Percentiles rank a stretch among this genome's conserved stretches.
Evolutionary conservation across 768 basidiomycete genomes (phyloP).

Genomic region (Guyanaporus albipodus): DNA sequence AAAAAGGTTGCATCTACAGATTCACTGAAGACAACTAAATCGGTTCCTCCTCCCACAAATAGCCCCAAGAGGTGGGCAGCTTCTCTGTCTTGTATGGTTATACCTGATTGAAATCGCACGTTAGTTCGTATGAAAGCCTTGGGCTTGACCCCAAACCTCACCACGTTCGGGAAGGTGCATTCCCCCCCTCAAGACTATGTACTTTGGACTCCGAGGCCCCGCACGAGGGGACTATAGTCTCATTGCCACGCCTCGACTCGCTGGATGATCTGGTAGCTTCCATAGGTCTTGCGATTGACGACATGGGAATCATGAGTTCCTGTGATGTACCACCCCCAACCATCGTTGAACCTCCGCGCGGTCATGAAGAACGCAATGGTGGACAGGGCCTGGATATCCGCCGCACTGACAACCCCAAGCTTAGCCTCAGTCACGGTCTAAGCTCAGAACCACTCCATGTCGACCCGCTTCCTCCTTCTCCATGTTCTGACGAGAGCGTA

Average conservation of each 20-base stretch:
- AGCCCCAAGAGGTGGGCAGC: conserved; percentile 20
- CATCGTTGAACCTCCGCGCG: conserved; percentile 38
- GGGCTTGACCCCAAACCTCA: conserved; percentile 13
- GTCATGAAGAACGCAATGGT: conserved; percentile 26
- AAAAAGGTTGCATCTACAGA: conserved; percentile 25
- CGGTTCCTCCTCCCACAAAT: conserved; percentile 1
- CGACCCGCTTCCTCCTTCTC: conserved; percentile 13
- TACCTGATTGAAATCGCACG: background rate
- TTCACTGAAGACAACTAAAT: conserved; percentile 19
- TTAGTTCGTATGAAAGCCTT: conserved; percentile 26
- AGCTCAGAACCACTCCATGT: conserved; percentile 14
- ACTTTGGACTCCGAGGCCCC: conserved; percentile 22
- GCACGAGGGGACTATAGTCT: conserved; percentile 14
- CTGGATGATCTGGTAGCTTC: conserved; percentile 38
- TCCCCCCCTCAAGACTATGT: conserved; percentile 44
- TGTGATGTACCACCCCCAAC: conserved; percentile 36
- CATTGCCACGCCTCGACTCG: conserved; percentile 27
- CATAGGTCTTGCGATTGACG: conserved; percentile 37
- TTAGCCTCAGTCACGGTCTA: conserved; percentile 1
- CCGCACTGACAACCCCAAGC: conserved; percentile 19
- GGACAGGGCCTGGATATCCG: conserved; percentile 32
- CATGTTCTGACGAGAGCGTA: conserved; percentile 19
- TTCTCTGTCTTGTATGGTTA: background rate
- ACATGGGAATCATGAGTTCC: conserved; percentile 34
- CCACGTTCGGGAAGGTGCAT: conserved; percentile 62